Evolutionary conservation across 75 land plant species (phyloP).

Genomic region (Pseudotsuga menziesii): DNA sequence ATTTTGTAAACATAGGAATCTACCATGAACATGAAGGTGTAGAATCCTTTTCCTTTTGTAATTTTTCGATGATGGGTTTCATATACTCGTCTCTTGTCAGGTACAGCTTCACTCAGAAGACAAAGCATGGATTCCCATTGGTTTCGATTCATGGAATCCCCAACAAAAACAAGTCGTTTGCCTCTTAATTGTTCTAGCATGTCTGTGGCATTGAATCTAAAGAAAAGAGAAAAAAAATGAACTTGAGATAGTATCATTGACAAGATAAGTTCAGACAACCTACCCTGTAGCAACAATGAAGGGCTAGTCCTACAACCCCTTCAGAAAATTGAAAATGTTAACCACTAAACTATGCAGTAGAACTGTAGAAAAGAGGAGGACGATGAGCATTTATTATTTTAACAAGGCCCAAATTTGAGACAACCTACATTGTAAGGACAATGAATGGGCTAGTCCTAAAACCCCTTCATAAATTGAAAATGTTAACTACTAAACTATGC

Average conservation of each 20-base stretch:
- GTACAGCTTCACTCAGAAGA: conserved; percentile 44
- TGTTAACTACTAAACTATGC: background rate
- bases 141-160: too few species aligned
- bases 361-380: too few species aligned
- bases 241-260: background rate
- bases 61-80: conserved; percentile 63
- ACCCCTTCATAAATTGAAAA: background rate
- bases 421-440: too few species aligned
- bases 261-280: background rate
- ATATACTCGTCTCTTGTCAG: conserved; percentile 59
- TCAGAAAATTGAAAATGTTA: too few species aligned
- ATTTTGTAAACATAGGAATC: background rate
- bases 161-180: conserved; percentile 66
- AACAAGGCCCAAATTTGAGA: too few species aligned
- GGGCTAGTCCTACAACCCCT: too few species aligned
- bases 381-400: too few species aligned
- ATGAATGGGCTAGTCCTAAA: background rate
- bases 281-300: too few species aligned
- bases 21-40: conserved; percentile 61
- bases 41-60: conserved; percentile 70
- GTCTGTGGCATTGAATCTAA: conserved; percentile 56
- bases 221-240: too few species aligned
- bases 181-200: conserved; percentile 64
- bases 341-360: too few species aligned
- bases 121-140: conserved; percentile 92